Percentiles rank a stretch among this genome's conserved stretches.
Evolutionary conservation across 192 early-diverging fungal genomes (phyloP).

Genomic region (Coemansia sp.): DNA sequence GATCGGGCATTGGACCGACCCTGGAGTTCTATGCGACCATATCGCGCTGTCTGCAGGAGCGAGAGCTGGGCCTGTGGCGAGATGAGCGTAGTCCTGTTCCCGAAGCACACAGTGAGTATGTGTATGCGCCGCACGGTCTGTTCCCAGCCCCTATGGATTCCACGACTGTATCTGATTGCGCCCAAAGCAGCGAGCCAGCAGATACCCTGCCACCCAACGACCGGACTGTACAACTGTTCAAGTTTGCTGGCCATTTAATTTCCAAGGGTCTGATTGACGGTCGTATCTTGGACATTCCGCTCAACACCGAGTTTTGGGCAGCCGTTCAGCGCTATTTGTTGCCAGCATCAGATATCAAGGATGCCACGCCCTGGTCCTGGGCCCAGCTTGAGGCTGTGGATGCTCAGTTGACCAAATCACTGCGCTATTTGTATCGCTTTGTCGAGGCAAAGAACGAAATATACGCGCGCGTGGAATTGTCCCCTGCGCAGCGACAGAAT

Average conservation of each 20-base stretch:
- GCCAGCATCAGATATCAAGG: neutral
- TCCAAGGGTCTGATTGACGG: conserved; percentile 86
- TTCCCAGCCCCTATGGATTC: conserved; percentile 55
- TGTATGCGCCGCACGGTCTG: conserved; percentile 54
- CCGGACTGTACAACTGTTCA: conserved; percentile 58
- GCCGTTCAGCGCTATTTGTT: conserved; percentile 58
- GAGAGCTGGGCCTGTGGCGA: conserved; percentile 66
- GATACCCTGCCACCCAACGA: conserved; percentile 13
- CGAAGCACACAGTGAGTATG: conserved; percentile 25
- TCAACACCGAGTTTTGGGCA: conserved; percentile 73
- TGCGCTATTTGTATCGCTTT: conserved; percentile 66
- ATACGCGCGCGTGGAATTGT: conserved; percentile 55
- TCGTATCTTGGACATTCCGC: conserved; percentile 80
- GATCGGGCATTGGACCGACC: conserved; percentile 87
- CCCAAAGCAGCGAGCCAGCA: conserved; percentile 40
- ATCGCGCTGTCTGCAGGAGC: conserved; percentile 70
- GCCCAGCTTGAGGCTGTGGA: conserved; percentile 61
- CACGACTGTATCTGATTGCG: neutral
- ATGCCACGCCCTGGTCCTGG: conserved; percentile 21
- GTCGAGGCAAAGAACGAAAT: conserved; percentile 60
- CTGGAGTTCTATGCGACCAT: conserved; percentile 89
- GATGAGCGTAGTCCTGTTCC: conserved; percentile 44
- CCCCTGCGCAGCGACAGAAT: conserved; percentile 48
- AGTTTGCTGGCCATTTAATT: conserved; percentile 78
- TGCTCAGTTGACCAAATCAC: conserved; percentile 62